phyloP scores from a whole-genome alignment of 1,284 basidiomycete species.

The Ceratobasidium sp. region DNA sequence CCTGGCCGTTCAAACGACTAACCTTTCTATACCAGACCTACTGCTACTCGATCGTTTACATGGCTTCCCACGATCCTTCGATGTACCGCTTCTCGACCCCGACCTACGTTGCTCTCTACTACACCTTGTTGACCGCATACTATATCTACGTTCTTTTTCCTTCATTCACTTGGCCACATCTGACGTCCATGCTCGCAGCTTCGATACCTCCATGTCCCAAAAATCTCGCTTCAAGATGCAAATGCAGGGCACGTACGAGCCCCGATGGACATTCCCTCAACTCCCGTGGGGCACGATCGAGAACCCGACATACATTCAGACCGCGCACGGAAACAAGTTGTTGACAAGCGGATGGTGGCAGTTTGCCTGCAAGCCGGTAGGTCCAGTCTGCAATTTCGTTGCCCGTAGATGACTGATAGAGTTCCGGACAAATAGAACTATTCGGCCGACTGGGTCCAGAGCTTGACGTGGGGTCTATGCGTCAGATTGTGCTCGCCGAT shows the following conservation, averaged over 20 bases:
- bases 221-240: slow-evolving; percentile 99
- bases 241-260: slow-evolving; percentile 87
- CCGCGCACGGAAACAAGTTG: slow-evolving; percentile 92
- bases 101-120: slow-evolving; percentile 77
- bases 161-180: slow-evolving; percentile 40
- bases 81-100: slow-evolving; percentile 88
- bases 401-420: background rate
- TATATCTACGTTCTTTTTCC: slow-evolving; percentile 70
- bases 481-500: slow-evolving; percentile 88
- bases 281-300: slow-evolving; percentile 88
- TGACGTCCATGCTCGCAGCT: slow-evolving; percentile 63
- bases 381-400: slow-evolving; percentile 52
- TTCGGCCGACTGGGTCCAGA: slow-evolving; percentile 89
- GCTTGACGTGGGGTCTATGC: slow-evolving; percentile 90
- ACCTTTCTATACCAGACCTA: slow-evolving; percentile 75
- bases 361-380: slow-evolving; percentile 87
- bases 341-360: slow-evolving; percentile 91
- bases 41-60: slow-evolving; percentile 97
- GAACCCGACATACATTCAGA: slow-evolving; percentile 93
- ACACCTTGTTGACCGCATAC: slow-evolving; percentile 84
- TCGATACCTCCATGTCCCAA: slow-evolving; percentile 96
- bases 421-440: slow-evolving; percentile 70
- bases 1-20: slow-evolving; percentile 53
- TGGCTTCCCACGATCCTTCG: slow-evolving; percentile 91
- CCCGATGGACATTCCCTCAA: slow-evolving; percentile 94